Conservation (phyloP, 164 flowering plant species). For the Liriodendron chinense region DNA sequence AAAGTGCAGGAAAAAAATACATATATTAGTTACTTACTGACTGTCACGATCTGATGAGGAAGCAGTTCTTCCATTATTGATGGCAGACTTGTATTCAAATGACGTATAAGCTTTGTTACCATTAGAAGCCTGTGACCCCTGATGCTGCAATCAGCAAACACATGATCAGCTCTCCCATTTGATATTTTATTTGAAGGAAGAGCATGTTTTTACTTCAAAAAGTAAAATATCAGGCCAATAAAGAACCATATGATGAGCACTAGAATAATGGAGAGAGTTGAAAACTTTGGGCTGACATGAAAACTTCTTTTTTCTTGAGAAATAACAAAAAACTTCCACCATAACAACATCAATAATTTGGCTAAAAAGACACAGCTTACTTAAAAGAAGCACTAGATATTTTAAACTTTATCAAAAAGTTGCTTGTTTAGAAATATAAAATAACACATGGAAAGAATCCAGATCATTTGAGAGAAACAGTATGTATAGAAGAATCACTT, state of each 20-base stretch:
- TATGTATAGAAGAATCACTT: too few species aligned
- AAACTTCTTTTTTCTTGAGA: neutral
- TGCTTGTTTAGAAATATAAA: too few species aligned
- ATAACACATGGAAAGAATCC: too few species aligned
- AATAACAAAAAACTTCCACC: neutral
- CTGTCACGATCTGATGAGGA: slow-evolving; percentile 97
- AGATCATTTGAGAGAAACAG: too few species aligned
- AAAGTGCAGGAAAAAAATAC: neutral
- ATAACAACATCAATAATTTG: neutral
- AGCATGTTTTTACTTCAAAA: neutral
- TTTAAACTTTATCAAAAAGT: too few species aligned
- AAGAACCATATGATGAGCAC: neutral
- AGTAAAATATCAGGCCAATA: neutral
- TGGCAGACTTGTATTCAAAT: slow-evolving; percentile 84
- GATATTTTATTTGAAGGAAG: neutral
- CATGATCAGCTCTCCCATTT: slow-evolving; percentile 4
- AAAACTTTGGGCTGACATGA: too few species aligned
- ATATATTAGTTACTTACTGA: slow-evolving; percentile 62
- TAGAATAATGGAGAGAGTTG: neutral
- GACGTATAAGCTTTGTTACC: slow-evolving; percentile 68
- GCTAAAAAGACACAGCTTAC: neutral
- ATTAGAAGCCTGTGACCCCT: slow-evolving; percentile 63
- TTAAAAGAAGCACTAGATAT: too few species aligned
- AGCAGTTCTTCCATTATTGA: slow-evolving; percentile 68
- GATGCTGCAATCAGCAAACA: slow-evolving; percentile 57